A percentile compares a stretch with the other conserved stretches of the same genome.
phyloP scores from a whole-genome alignment of 129 eudicot genomes.

The Chrysanthemum seticuspe region DNA sequence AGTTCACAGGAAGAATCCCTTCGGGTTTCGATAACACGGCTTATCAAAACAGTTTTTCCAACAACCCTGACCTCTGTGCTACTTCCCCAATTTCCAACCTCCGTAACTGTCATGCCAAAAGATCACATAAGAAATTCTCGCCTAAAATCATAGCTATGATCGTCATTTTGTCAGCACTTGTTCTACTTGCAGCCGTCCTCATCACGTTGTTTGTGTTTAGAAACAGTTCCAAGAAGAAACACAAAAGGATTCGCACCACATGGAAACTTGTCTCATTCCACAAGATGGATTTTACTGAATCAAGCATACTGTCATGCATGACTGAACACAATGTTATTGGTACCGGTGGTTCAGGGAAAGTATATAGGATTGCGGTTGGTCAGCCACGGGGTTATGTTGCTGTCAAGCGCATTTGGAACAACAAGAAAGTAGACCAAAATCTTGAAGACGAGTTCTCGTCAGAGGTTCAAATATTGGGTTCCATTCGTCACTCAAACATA shows the following conservation, averaged over 20 bases:
- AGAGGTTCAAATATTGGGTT: slow-evolving; percentile 76
- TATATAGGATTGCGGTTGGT: slow-evolving; percentile 55
- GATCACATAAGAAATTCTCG: slow-evolving; percentile 35
- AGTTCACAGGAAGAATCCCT: slow-evolving; percentile 68
- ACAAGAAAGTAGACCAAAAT: slow-evolving; percentile 37
- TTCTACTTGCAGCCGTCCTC: slow-evolving; percentile 36
- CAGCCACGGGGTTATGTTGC: slow-evolving; percentile 62
- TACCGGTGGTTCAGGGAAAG: slow-evolving; percentile 78
- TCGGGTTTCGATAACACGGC: slow-evolving; percentile 59
- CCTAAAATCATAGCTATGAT: slow-evolving; percentile 52
- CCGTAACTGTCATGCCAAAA: slow-evolving; percentile 38
- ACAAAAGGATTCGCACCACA: slow-evolving; percentile 37
- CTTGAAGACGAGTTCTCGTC: slow-evolving; percentile 70
- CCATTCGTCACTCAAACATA: slow-evolving; percentile 77
- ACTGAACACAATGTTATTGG: slow-evolving; percentile 64
- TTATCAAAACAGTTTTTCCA: slow-evolving; percentile 64
- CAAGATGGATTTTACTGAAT: slow-evolving; percentile 63
- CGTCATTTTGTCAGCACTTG: slow-evolving; percentile 42
- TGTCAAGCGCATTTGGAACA: slow-evolving; percentile 66
- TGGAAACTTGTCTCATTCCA: slow-evolving; percentile 77
- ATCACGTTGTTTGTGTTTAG: slow-evolving; percentile 40
- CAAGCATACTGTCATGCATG: slow-evolving; percentile 53
- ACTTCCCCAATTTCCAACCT: slow-evolving; percentile 40
- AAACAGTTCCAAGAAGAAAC: slow-evolving; percentile 52
- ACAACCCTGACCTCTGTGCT: slow-evolving; percentile 71